A percentile compares a stretch with the other conserved stretches of the same genome.
Evolutionary conservation across 2,329 filamentous ascomycete species (phyloP).

Genomic region (Venturia asperata): DNA sequence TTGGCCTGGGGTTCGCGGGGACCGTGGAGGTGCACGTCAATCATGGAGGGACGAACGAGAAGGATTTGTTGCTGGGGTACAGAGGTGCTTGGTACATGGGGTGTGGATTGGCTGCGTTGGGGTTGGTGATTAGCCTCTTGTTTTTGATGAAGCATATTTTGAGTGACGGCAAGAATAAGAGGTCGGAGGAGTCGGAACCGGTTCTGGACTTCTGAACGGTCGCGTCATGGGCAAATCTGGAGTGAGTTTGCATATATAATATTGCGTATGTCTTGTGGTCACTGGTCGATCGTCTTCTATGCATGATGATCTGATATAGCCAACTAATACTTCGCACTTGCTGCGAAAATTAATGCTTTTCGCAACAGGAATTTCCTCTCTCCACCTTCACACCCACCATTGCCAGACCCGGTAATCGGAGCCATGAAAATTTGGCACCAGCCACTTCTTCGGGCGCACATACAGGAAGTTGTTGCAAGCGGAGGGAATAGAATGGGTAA

Average conservation of each 20-base stretch:
- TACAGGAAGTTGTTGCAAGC: too few relatives aligned
- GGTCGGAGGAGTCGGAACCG: neutral
- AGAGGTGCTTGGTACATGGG: conserved; percentile 35
- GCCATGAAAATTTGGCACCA: too few relatives aligned
- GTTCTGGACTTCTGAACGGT: neutral
- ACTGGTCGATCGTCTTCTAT: neutral
- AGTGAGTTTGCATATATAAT: neutral
- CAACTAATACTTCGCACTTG: too few relatives aligned
- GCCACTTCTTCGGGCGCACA: too few relatives aligned
- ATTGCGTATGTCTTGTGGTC: neutral
- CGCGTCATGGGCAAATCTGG: too few relatives aligned
- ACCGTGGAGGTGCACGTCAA: conserved; percentile 37
- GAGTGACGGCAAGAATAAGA: neutral
- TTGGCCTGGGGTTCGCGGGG: conserved; percentile 38
- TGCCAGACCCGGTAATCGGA: too few relatives aligned
- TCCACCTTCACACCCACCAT: too few relatives aligned
- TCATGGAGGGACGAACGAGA: conserved; percentile 26
- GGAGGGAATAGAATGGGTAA: too few relatives aligned
- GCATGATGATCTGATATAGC: too few relatives aligned
- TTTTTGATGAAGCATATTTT: conserved; percentile 13
- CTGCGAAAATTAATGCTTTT: too few relatives aligned
- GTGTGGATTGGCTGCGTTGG: conserved; percentile 30
- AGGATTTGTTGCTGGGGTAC: conserved; percentile 33
- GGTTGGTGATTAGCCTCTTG: conserved; percentile 6
- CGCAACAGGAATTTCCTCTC: too few relatives aligned